These are phyloP conservation scores for Phyllosticta ampelicida DNA, from an alignment of 2,329 filamentous ascomycete species.

Conservation along the genomic window DNA sequence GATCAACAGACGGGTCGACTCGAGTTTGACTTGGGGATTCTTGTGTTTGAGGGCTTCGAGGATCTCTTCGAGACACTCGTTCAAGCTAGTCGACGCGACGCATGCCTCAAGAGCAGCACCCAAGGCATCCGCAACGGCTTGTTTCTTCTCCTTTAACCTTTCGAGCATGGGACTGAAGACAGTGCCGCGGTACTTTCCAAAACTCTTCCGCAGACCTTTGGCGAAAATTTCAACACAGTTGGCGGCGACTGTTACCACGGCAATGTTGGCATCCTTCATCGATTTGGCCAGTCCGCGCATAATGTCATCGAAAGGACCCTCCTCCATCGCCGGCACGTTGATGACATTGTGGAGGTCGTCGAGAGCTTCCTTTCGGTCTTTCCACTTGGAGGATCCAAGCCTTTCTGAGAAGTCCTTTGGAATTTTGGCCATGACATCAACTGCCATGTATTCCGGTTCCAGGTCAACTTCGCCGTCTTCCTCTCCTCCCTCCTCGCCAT, in stretches of 20 bases:
- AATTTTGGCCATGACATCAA: constrained; percentile 74
- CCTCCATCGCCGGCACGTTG: constrained; percentile 85
- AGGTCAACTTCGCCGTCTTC: constrained; percentile 62
- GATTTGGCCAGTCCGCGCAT: constrained; percentile 77
- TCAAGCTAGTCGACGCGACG: constrained; percentile 55
- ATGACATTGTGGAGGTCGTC: constrained; percentile 67
- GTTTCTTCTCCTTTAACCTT: constrained; percentile 95
- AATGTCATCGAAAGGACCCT: constrained; percentile 78
- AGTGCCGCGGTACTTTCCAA: constrained; percentile 66
- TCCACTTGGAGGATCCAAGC: constrained; percentile 90
- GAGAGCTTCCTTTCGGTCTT: constrained; percentile 89
- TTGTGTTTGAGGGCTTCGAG: constrained; percentile 79
- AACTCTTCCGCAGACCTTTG: constrained; percentile 68
- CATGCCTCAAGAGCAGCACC: constrained; percentile 70
- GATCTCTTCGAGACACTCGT: constrained; percentile 87
- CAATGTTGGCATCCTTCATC: constrained; percentile 98
- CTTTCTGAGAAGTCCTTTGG: constrained; percentile 74
- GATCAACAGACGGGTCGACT: constrained; percentile 87
- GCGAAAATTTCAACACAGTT: constrained; percentile 86
- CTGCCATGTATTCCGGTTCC: constrained; percentile 57
- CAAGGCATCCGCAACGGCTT: constrained; percentile 75
- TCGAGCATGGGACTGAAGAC: constrained; percentile 90
- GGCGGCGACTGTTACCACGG: constrained; percentile 84
- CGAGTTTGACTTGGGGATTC: constrained; percentile 95
- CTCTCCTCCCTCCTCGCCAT: constrained; percentile 45